A percentile compares a stretch with the other conserved stretches of the same genome.
Conservation (phyloP, 768 basidiomycete species). For the Hericium rajendrae region DNA sequence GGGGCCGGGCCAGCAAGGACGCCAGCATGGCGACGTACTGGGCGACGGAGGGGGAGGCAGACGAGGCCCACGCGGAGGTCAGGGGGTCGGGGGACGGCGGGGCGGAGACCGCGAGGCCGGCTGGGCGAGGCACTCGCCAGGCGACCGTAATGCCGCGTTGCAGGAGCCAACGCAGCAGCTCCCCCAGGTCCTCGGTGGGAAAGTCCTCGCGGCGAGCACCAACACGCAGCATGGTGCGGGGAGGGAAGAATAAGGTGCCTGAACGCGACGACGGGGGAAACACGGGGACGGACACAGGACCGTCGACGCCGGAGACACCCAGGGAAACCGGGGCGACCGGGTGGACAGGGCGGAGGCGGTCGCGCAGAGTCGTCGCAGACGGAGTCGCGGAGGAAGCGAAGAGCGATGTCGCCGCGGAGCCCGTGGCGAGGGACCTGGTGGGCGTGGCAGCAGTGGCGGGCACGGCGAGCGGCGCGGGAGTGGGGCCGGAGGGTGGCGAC, state of each 20-base stretch:
- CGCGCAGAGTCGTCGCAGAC: neutral
- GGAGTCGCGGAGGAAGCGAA: too few relatives aligned
- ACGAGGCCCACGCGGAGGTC: neutral
- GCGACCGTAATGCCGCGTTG: neutral
- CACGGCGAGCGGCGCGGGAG: too few relatives aligned
- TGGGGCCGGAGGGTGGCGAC: too few relatives aligned
- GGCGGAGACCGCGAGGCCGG: neutral
- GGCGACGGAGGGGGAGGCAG: neutral
- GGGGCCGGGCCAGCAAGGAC: neutral
- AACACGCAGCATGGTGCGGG: neutral
- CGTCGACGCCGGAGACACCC: neutral
- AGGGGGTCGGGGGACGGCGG: neutral
- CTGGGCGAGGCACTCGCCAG: neutral
- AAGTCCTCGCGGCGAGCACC: neutral
- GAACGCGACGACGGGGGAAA: neutral
- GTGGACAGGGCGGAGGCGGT: neutral
- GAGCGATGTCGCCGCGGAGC: too few relatives aligned
- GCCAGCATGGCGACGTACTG: neutral
- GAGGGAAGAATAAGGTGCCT: neutral
- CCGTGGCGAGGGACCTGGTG: too few relatives aligned
- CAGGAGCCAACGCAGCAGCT: neutral
- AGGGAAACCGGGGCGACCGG: neutral
- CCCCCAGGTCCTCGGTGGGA: neutral
- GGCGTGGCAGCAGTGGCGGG: too few relatives aligned
- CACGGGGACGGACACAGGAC: neutral